phyloP scores from a whole-genome alignment of 345 rosid species.

The Hevea brasiliensis region DNA sequence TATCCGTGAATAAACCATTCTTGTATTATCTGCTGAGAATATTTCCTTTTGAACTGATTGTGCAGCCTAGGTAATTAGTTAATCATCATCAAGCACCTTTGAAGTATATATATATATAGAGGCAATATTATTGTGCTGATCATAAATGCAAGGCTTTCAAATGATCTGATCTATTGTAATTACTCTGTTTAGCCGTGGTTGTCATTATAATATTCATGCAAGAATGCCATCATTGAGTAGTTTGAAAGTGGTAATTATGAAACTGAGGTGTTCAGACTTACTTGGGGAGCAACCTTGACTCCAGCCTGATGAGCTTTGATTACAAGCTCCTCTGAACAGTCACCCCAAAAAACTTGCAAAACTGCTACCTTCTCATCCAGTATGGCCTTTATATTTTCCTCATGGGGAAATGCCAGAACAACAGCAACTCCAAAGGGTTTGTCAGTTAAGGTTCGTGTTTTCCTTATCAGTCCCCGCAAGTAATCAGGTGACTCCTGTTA shows the following conservation, averaged over 20 bases:
- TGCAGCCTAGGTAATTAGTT: too few species aligned
- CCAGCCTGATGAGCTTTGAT: slow-evolving; percentile 59
- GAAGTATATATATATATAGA: too few species aligned
- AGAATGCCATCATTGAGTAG: not conserved
- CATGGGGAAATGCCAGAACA: slow-evolving; percentile 75
- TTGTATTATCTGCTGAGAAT: too few species aligned
- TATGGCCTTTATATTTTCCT: slow-evolving; percentile 60
- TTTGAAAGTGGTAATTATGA: not conserved
- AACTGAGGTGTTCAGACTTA: slow-evolving; percentile 28
- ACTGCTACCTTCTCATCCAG: slow-evolving; percentile 72
- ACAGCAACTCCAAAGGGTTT: slow-evolving; percentile 82
- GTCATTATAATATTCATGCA: not conserved
- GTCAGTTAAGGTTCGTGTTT: slow-evolving; percentile 62
- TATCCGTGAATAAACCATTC: not conserved
- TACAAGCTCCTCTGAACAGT: slow-evolving; percentile 64
- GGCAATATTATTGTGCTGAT: too few species aligned
- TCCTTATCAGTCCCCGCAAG: slow-evolving; percentile 58
- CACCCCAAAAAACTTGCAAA: slow-evolving; percentile 87
- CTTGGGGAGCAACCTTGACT: slow-evolving; percentile 81
- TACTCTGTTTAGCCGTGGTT: too few species aligned
- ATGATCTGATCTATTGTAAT: too few species aligned
- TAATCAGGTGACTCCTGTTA: slow-evolving; percentile 71
- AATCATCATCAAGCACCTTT: too few species aligned
- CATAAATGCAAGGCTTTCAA: too few species aligned
- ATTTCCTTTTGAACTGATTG: too few species aligned